Evolutionary conservation across 75 land plant species (phyloP).

Genomic region (Azolla pinnata): DNA sequence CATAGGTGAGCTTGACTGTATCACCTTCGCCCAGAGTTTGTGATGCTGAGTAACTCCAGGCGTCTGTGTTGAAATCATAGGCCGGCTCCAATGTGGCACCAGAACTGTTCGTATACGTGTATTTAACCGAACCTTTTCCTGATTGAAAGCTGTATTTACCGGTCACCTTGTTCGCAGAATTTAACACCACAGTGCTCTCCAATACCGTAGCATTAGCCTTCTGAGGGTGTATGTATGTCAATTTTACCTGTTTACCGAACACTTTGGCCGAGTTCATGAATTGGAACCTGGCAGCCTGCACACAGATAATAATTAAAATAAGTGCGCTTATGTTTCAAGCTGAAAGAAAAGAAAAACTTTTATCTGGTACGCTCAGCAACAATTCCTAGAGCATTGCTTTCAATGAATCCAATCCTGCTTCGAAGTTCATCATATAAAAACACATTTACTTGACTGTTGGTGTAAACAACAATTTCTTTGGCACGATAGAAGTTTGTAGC

Average conservation of each 20-base stretch:
- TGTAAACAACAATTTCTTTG: too few species aligned
- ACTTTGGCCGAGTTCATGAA: conserved; percentile 75
- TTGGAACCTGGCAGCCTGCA: conserved; percentile 72
- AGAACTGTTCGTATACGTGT: conserved; percentile 50
- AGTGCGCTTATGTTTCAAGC: too few species aligned
- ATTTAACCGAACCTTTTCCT: conserved; percentile 54
- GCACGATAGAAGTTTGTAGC: too few species aligned
- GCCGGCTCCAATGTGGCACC: conserved; percentile 62
- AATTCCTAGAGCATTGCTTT: too few species aligned
- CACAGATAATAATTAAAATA: too few species aligned
- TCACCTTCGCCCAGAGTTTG: conserved; percentile 49
- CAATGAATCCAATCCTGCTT: too few species aligned
- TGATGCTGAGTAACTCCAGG: conserved; percentile 78
- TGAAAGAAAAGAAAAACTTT: too few species aligned
- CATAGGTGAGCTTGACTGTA: conserved; percentile 46
- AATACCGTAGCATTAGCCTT: conserved; percentile 52
- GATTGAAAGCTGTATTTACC: conserved; percentile 53
- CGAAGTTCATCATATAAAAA: too few species aligned
- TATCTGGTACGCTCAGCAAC: too few species aligned
- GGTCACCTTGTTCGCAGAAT: conserved; percentile 74
- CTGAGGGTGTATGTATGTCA: conserved; percentile 68
- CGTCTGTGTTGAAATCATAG: conserved; percentile 61
- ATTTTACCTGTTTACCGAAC: conserved; percentile 55
- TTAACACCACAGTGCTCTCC: conserved; percentile 56
- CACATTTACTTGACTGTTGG: too few species aligned